Conservation (phyloP, 2,329 filamentous ascomycete genomes). For the Pseudogymnoascus pannorum region DNA sequence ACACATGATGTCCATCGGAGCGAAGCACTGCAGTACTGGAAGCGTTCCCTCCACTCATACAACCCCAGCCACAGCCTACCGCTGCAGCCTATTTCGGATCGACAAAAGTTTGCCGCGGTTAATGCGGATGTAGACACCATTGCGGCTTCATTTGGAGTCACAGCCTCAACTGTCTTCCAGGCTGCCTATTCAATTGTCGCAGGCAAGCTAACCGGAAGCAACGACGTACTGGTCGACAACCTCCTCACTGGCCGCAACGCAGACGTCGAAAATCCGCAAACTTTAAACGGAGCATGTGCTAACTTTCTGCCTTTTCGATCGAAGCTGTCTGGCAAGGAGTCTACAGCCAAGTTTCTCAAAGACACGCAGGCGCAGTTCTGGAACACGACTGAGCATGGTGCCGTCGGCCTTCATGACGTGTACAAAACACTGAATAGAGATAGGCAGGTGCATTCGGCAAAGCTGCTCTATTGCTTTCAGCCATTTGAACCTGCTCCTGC, state of each 20-base stretch:
- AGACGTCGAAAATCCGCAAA: slow-evolving; percentile 29
- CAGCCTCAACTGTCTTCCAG: slow-evolving; percentile 31
- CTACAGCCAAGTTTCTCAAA: slow-evolving; percentile 17
- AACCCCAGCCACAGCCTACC: slow-evolving; percentile 9
- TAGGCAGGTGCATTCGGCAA: slow-evolving; percentile 16
- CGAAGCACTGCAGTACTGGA: slow-evolving; percentile 20
- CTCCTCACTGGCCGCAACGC: slow-evolving; percentile 34
- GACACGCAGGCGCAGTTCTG: slow-evolving; percentile 26
- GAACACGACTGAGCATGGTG: slow-evolving; percentile 26
- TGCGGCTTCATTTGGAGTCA: slow-evolving; percentile 24
- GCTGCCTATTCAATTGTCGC: slow-evolving; percentile 29
- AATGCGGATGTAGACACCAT: slow-evolving; percentile 19
- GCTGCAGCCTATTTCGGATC: neutral
- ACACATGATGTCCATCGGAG: slow-evolving; percentile 17
- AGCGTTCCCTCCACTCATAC: slow-evolving; percentile 10
- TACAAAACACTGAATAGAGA: slow-evolving; percentile 19
- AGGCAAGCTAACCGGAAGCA: slow-evolving; percentile 16
- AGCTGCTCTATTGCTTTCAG: slow-evolving; percentile 28
- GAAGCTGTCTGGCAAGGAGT: slow-evolving; percentile 11
- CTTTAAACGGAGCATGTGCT: slow-evolving; percentile 32
- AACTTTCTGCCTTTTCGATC: slow-evolving; percentile 32
- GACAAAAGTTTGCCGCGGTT: slow-evolving; percentile 9
- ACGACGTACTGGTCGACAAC: slow-evolving; percentile 30
- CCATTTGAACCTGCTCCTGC: slow-evolving; percentile 28
- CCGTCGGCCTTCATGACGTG: slow-evolving; percentile 25